These are phyloP conservation scores for Aegilops umbellulata DNA, from an alignment of 176 grass and related monocot genomes.

Conservation along the genomic window DNA sequence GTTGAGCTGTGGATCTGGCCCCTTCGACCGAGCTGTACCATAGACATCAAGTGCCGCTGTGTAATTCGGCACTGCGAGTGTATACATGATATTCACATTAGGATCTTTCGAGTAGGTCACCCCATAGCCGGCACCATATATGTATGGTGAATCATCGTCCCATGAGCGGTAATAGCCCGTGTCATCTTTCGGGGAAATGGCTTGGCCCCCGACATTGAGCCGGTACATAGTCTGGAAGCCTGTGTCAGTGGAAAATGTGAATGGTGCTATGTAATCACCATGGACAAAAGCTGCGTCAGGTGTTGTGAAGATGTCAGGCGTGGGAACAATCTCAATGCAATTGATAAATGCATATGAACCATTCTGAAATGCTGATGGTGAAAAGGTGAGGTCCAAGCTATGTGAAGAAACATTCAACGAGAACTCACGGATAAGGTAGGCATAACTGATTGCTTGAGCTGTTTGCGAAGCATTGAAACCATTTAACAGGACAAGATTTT, in stretches of 20 bases:
- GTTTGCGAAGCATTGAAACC: neutral
- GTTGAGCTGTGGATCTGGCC: neutral
- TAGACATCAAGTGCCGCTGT: slow-evolving; percentile 23
- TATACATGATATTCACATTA: slow-evolving; percentile 24
- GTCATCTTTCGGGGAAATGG: neutral
- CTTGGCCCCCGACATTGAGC: slow-evolving; percentile 21
- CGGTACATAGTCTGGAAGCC: slow-evolving; percentile 33
- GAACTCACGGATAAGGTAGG: slow-evolving; percentile 12
- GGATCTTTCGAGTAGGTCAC: neutral
- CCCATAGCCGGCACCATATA: neutral
- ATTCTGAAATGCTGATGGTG: neutral
- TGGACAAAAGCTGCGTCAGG: neutral
- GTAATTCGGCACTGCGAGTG: neutral
- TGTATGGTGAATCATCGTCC: slow-evolving; percentile 16
- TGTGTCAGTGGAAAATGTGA: neutral
- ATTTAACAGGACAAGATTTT: neutral
- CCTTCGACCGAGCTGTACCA: slow-evolving; percentile 28
- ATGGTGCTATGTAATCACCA: neutral
- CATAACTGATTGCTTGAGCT: neutral
- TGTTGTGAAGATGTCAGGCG: slow-evolving; percentile 27
- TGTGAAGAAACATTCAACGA: neutral
- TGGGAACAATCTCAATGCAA: slow-evolving; percentile 43
- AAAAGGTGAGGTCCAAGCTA: neutral
- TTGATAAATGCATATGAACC: slow-evolving; percentile 44
- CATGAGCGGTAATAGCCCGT: slow-evolving; percentile 28